phyloP scores from a whole-genome alignment of 2,329 filamentous ascomycete genomes.

The Lachnellula arida region DNA sequence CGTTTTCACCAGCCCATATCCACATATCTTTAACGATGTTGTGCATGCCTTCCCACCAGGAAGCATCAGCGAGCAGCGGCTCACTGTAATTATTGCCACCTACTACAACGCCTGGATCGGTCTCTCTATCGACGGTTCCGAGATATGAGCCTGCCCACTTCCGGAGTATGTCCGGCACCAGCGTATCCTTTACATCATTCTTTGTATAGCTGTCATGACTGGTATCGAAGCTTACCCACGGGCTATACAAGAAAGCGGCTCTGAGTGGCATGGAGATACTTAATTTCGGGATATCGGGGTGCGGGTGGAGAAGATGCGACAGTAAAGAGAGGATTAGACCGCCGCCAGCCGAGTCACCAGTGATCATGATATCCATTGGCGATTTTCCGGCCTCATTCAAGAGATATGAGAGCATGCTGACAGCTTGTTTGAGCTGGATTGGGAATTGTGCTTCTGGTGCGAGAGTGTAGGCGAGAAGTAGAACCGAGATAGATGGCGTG shows the following conservation, averaged over 20 bases:
- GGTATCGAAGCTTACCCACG: neutral
- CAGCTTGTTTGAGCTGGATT: neutral
- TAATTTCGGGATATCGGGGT: slow-evolving; percentile 32
- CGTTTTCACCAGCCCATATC: neutral
- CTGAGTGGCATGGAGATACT: neutral
- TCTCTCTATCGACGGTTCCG: neutral
- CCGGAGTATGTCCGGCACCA: neutral
- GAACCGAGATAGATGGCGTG: neutral
- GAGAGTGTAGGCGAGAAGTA: neutral
- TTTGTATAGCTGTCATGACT: neutral
- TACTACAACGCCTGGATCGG: neutral
- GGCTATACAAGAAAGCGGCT: neutral
- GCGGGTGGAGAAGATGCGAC: slow-evolving; percentile 49
- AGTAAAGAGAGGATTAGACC: slow-evolving; percentile 41
- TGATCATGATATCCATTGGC: slow-evolving; percentile 35
- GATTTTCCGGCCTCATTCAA: neutral
- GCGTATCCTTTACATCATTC: neutral
- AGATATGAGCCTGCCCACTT: neutral
- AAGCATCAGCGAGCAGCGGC: neutral
- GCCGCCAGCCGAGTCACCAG: slow-evolving; percentile 47
- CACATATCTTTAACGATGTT: neutral
- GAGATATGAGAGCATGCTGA: neutral
- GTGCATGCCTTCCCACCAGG: neutral
- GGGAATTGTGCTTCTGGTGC: neutral
- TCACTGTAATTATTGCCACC: neutral